Evolutionary conservation across 73 alveolate species (phyloP).

Genomic region (Paramecium sonneborni): DNA sequence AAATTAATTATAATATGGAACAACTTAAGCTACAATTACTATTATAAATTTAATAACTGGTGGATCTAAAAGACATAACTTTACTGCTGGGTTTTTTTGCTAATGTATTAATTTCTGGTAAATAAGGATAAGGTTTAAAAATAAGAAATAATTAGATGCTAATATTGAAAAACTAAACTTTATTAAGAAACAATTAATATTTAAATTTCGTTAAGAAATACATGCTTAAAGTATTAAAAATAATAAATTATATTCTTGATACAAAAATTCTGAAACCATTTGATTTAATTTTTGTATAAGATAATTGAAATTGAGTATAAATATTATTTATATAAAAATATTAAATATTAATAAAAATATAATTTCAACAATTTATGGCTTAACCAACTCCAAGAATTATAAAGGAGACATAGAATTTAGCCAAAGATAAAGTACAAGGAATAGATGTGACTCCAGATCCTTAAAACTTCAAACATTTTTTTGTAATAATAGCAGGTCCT

Average conservation of each 20-base stretch:
- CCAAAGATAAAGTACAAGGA: slow-evolving; percentile 47
- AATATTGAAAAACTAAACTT: too few relatives aligned
- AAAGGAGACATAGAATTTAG: slow-evolving; percentile 32
- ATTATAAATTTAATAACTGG: too few relatives aligned
- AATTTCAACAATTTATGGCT: slow-evolving; percentile 54
- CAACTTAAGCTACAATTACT: too few relatives aligned
- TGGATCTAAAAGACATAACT: too few relatives aligned
- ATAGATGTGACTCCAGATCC: slow-evolving; percentile 65
- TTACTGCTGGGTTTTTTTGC: too few relatives aligned
- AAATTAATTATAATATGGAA: too few relatives aligned
- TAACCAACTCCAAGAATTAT: slow-evolving; percentile 68
- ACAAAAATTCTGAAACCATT: not conserved
- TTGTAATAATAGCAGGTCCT: slow-evolving; percentile 61
- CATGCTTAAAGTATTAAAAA: not conserved
- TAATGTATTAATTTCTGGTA: too few relatives aligned
- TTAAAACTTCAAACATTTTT: slow-evolving; percentile 61
- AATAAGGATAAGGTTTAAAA: too few relatives aligned
- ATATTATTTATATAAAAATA: not conserved
- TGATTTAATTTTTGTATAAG: not conserved
- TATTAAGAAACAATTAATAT: too few relatives aligned
- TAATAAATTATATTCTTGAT: not conserved
- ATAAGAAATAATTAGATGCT: too few relatives aligned
- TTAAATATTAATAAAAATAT: not conserved
- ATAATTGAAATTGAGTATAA: not conserved
- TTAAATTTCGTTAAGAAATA: too few relatives aligned